These are phyloP conservation scores for Nakaseomyces bracarensis DNA, from an alignment of 1,139 yeast species.

Conservation along the genomic window DNA sequence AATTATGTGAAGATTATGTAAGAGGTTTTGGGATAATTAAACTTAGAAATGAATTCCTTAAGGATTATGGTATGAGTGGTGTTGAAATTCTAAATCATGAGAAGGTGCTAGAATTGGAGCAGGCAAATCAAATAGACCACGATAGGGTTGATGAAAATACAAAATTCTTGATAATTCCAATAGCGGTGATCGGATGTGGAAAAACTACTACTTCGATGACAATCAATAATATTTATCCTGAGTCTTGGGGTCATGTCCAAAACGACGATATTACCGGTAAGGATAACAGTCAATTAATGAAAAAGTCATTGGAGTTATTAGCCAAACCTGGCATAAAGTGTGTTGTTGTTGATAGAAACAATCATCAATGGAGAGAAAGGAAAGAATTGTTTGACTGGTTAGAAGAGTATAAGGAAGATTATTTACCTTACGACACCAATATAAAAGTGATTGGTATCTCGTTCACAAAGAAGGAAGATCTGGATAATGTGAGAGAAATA, in stretches of 20 bases:
- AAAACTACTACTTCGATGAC: conserved; percentile 77
- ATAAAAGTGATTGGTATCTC: conserved; percentile 58
- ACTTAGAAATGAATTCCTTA: conserved; percentile 53
- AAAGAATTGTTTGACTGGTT: conserved; percentile 55
- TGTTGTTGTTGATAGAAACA: conserved; percentile 77
- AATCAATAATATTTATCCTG: conserved; percentile 45
- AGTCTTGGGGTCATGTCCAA: conserved; percentile 68
- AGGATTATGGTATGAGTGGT: conserved; percentile 40
- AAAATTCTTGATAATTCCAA: conserved; percentile 65
- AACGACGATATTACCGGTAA: conserved; percentile 64
- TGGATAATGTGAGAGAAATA: conserved; percentile 31
- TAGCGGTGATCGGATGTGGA: conserved; percentile 93
- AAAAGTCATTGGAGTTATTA: conserved; percentile 40
- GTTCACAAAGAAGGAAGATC: conserved; percentile 42
- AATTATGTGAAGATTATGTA: conserved; percentile 39
- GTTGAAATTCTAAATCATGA: conserved; percentile 38
- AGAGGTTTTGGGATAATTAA: conserved; percentile 68
- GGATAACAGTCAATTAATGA: conserved; percentile 44
- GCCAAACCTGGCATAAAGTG: conserved; percentile 33
- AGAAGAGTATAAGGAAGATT: conserved; percentile 34
- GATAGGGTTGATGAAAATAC: conserved; percentile 31
- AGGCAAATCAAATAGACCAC: conserved; percentile 27
- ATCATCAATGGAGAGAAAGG: conserved; percentile 66
- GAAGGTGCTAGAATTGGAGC: conserved; percentile 31
- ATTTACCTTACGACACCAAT: conserved; percentile 33